phyloP scores from a whole-genome alignment of 2,329 filamentous ascomycete genomes.

The Cercospora nicotianae region DNA sequence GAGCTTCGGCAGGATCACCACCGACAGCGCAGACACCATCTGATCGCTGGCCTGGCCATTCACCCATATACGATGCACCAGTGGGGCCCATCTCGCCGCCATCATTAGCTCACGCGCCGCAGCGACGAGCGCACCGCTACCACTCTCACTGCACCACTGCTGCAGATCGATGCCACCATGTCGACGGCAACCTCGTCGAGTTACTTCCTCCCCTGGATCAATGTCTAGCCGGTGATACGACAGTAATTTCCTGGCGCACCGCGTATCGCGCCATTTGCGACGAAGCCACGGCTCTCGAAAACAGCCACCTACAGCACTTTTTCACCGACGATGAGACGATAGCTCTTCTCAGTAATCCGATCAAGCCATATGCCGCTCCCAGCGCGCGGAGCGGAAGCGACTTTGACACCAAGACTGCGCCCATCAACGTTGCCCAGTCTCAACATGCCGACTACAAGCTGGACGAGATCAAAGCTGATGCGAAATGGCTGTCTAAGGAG shows the following conservation, averaged over 20 bases:
- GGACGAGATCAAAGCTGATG: constrained; percentile 78
- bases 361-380: constrained; percentile 65
- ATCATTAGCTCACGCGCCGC: background rate
- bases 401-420: constrained; percentile 82
- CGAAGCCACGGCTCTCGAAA: constrained; percentile 53
- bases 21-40: background rate
- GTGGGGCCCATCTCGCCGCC: background rate
- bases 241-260: constrained; percentile 69
- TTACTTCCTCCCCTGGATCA: constrained; percentile 80
- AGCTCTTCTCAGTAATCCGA: constrained; percentile 66
- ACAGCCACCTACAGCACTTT: constrained; percentile 62
- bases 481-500: constrained; percentile 79
- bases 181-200: background rate
- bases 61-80: background rate
- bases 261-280: constrained; percentile 56
- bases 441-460: constrained; percentile 69
- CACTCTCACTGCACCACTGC: background rate
- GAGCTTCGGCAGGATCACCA: background rate
- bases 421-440: constrained; percentile 76
- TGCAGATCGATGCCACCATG: background rate
- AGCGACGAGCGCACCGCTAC: background rate
- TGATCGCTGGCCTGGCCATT: background rate
- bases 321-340: constrained; percentile 69
- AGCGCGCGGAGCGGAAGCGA: constrained; percentile 51
- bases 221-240: constrained; percentile 76